Percentiles rank a stretch among this genome's conserved stretches.
phyloP scores from a whole-genome alignment of 2,329 filamentous ascomycete species.

The Fonsecaea erecta region DNA sequence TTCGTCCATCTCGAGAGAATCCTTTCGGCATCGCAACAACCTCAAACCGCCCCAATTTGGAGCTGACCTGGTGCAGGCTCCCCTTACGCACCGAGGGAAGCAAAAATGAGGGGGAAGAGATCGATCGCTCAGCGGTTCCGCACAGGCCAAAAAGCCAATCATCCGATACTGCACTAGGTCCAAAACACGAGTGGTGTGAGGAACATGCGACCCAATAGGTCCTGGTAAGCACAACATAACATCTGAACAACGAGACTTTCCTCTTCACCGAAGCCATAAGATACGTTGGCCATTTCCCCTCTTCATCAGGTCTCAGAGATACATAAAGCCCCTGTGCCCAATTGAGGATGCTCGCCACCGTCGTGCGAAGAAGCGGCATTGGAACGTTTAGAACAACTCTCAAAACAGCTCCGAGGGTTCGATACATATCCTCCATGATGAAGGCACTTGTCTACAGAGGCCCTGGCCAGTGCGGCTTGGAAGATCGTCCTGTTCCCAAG shows the following conservation, averaged over 20 bases:
- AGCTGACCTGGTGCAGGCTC: not conserved
- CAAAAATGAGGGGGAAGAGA: not conserved
- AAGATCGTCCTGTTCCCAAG: conserved; percentile 50
- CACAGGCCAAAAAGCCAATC: conserved; percentile 4
- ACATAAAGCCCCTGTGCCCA: not conserved
- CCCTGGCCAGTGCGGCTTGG: conserved; percentile 44
- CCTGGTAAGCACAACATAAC: not conserved
- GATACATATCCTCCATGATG: conserved; percentile 42
- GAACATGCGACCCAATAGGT: conserved; percentile 3
- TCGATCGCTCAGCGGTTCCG: not conserved
- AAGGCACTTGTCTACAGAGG: conserved; percentile 55
- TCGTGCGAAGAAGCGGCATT: conserved; percentile 2
- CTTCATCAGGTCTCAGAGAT: not conserved
- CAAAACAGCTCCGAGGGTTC: not conserved
- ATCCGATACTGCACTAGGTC: conserved; percentile 1
- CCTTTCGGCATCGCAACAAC: not conserved
- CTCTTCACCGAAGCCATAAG: not conserved
- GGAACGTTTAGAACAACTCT: not conserved
- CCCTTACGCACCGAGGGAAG: not conserved
- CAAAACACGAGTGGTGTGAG: conserved; percentile 5
- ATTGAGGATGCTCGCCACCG: not conserved
- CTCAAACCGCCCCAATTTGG: not conserved
- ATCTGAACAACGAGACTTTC: not conserved
- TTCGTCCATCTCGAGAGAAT: not conserved
- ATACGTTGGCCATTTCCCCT: not conserved